Evolutionary conservation across 371 early-diverging fungal genomes (phyloP), one percentile per base, ranked within the genome.

Genomic region (Conidiobolus coronatus): DNA sequence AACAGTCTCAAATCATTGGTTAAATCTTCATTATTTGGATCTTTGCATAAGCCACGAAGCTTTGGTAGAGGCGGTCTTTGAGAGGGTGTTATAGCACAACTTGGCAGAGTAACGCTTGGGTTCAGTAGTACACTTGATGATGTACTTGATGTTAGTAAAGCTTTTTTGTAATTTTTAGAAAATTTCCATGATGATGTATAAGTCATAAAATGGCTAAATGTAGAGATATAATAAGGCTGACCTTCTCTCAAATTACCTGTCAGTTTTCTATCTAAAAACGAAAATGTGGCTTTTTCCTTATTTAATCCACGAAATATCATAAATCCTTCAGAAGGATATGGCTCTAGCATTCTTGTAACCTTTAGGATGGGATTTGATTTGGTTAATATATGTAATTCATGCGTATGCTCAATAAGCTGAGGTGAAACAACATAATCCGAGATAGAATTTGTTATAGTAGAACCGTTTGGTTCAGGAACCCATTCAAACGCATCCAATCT

Each of bases 241-340:
- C 46, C 46, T 20, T 45, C 33, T 18, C 9, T 21, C 11, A 45
- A 23, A 6, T 22, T 34, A 19, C 46, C 46, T 7, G 15, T 45
- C 3, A 29, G 29, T 29, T 29, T 29, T 29, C 29, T 3, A 29
- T 29, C 9, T 9, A 29, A 5, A 29, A 29, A 29, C 3, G 29
- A 29, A 29, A 29, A 29, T 5, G 29, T 9, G 2, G 13, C 35
- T 14, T 17, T n/a, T 23, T 43, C 44, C 2, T 12, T 14, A 29
- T 29, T 29, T 9, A 19, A 45, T 7, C 46, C 46, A 7, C 46
- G 46, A 23, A 45, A 45, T n/a, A 45, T 45, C 38, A 45, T 9
- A 17, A 33, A 45, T 3, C 46, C 46, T 37, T 45, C 46, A 38
- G 33, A 14, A 3, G 46, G 18, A 20, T 19, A 22, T 19, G 46